phyloP scores from a whole-genome alignment of 257 asterid genomes.

The Petunia secreta region DNA sequence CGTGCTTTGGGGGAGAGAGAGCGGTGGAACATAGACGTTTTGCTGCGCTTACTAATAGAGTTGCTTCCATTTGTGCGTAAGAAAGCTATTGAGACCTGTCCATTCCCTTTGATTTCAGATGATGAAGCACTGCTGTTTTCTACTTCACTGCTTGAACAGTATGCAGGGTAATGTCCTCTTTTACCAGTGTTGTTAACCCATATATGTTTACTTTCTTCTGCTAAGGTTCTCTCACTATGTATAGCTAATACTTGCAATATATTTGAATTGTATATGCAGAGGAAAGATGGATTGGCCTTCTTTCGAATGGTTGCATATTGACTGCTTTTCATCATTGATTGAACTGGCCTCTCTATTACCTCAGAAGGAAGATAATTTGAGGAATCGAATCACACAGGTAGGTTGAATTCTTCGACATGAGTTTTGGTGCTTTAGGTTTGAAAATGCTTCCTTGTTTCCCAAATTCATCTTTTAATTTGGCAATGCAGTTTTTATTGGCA shows the following conservation, averaged over 20 bases:
- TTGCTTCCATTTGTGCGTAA: constrained; percentile 71
- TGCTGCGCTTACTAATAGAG: constrained; percentile 77
- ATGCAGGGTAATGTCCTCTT: constrained; percentile 64
- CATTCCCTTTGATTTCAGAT: constrained; percentile 63
- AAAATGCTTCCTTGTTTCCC: constrained; percentile 23
- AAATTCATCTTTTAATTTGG: constrained; percentile 26
- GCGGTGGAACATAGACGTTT: constrained; percentile 92
- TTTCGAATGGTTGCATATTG: constrained; percentile 85
- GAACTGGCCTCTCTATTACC: constrained; percentile 81
- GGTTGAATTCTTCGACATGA: constrained; percentile 29
- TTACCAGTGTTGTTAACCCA: not conserved
- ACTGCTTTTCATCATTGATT: constrained; percentile 88
- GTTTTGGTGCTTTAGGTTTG: constrained; percentile 32
- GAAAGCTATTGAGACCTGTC: constrained; percentile 80
- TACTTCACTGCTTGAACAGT: constrained; percentile 62
- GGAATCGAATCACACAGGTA: constrained; percentile 83
- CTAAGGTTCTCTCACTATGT: not conserved
- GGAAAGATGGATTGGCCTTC: constrained; percentile 83
- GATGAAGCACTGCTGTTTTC: constrained; percentile 54
- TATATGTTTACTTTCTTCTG: constrained; percentile 17
- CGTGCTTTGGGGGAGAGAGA: constrained; percentile 97
- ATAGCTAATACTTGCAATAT: constrained; percentile 25
- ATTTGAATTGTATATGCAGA: constrained; percentile 53
- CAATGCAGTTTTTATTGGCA: constrained; percentile 71
- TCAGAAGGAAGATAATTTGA: constrained; percentile 88